Percentiles rank a stretch among this genome's conserved stretches.
phyloP scores from a whole-genome alignment of 805 yeast genomes.

The Ogataea populi-albae region DNA sequence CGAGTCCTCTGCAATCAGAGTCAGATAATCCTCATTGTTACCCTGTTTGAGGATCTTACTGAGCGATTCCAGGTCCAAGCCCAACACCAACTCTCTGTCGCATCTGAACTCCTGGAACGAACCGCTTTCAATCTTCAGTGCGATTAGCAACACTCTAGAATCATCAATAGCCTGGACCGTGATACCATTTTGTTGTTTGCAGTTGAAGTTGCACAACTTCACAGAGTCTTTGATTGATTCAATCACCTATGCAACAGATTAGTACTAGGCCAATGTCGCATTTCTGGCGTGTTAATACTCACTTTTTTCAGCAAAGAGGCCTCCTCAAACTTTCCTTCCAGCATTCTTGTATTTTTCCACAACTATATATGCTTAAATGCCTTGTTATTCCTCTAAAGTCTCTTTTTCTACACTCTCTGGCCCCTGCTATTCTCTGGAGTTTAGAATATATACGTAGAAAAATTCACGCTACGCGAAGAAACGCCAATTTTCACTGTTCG shows the following conservation, averaged over 20 bases:
- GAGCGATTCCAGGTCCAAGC: constrained; percentile 84
- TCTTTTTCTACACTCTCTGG: too few species aligned
- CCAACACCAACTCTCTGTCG: constrained; percentile 88
- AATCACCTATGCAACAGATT: constrained; percentile 68
- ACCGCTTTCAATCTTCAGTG: constrained; percentile 80
- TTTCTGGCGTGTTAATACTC: constrained; percentile 25
- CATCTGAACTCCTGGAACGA: constrained; percentile 93
- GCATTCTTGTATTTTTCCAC: too few species aligned
- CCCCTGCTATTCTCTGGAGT: too few species aligned
- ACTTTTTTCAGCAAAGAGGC: constrained; percentile 85
- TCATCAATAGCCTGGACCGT: constrained; percentile 97
- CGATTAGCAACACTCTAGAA: constrained; percentile 90
- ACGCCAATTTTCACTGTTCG: too few species aligned
- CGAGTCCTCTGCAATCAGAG: constrained; percentile 73
- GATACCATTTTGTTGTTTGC: constrained; percentile 84
- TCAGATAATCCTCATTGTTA: constrained; percentile 81
- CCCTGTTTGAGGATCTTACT: constrained; percentile 89
- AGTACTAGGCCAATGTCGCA: too few species aligned
- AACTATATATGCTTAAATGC: too few species aligned
- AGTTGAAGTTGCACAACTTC: constrained; percentile 92
- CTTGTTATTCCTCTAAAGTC: too few species aligned
- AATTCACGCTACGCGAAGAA: too few species aligned
- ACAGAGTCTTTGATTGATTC: constrained; percentile 95
- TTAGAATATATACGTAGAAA: too few species aligned
- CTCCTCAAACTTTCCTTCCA: constrained; percentile 95